These are phyloP conservation scores for Dillenia turbinata DNA, from an alignment of 164 flowering plant species.

Conservation along the genomic window DNA sequence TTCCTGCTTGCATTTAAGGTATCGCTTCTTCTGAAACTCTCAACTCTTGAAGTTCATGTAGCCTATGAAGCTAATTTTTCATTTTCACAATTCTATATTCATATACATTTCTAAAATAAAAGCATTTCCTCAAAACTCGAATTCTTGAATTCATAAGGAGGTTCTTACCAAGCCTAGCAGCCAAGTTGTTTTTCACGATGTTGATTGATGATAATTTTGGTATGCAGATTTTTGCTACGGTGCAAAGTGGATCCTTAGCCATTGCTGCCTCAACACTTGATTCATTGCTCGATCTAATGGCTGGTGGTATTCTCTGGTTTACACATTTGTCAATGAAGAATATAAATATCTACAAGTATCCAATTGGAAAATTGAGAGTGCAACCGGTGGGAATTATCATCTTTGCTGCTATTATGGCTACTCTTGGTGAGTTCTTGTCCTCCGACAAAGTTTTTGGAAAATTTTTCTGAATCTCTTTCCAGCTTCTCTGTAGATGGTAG, in stretches of 20 bases:
- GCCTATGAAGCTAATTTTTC: too few species aligned
- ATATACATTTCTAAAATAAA: too few species aligned
- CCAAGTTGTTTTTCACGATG: too few species aligned
- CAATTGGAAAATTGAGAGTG: constrained; percentile 92
- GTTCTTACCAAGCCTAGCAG: too few species aligned
- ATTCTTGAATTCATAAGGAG: too few species aligned
- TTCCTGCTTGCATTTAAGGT: constrained; percentile 57
- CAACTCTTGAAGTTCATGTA: not conserved
- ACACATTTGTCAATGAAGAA: constrained; percentile 87
- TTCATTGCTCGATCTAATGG: constrained; percentile 94
- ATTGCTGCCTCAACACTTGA: constrained; percentile 97
- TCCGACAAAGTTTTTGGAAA: not conserved
- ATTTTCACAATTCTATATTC: too few species aligned
- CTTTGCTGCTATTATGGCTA: constrained; percentile 98
- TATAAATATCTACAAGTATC: constrained; percentile 85
- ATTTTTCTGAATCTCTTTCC: not conserved
- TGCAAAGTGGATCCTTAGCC: constrained; percentile 87
- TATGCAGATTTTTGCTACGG: constrained; percentile 77
- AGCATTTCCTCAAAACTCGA: too few species aligned
- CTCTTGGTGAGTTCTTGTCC: constrained; percentile 57
- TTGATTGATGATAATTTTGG: too few species aligned
- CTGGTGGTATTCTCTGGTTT: constrained; percentile 98
- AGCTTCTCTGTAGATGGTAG: too few species aligned
- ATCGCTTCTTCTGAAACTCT: not conserved
- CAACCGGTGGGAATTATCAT: constrained; percentile 95